Evolutionary conservation across 2,329 filamentous ascomycete genomes (phyloP).

Genomic region (Fusarium sp.): DNA sequence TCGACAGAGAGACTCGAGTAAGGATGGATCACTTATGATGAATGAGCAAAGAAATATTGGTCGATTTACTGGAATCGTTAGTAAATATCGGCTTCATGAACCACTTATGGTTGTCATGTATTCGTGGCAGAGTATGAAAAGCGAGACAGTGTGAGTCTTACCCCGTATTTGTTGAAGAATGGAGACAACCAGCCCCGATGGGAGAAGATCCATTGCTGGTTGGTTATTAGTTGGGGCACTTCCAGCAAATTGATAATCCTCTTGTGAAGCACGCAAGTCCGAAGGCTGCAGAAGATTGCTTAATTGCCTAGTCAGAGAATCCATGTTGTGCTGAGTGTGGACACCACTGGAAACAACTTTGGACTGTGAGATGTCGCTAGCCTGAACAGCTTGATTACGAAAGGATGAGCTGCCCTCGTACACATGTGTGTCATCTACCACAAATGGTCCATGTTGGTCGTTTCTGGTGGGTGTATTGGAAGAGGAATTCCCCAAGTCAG

Average conservation of each 20-base stretch:
- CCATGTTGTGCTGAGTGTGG: background rate
- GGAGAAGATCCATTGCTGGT: background rate
- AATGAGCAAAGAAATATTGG: conserved; percentile 6
- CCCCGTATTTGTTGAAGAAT: background rate
- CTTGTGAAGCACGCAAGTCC: background rate
- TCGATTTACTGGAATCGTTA: background rate
- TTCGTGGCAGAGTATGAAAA: background rate
- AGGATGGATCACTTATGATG: conserved; percentile 3
- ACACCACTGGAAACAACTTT: background rate
- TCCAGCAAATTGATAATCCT: conserved; percentile 1
- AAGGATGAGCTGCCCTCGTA: conserved; percentile 3
- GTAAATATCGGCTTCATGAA: background rate
- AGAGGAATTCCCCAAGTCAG: background rate
- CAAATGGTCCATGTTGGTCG: background rate
- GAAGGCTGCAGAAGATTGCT: background rate
- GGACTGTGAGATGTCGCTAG: conserved; percentile 2
- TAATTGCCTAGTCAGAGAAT: background rate
- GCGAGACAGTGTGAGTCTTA: background rate
- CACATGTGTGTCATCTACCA: background rate
- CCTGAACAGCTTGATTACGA: background rate
- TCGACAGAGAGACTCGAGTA: conserved; percentile 1
- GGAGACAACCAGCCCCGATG: background rate
- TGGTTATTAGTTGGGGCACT: background rate
- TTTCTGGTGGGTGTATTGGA: background rate
- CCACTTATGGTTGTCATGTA: background rate